Base-by-base conservation (phyloP, 31 red algal genomes). In the Asparagopsis taxiformis region DNA sequence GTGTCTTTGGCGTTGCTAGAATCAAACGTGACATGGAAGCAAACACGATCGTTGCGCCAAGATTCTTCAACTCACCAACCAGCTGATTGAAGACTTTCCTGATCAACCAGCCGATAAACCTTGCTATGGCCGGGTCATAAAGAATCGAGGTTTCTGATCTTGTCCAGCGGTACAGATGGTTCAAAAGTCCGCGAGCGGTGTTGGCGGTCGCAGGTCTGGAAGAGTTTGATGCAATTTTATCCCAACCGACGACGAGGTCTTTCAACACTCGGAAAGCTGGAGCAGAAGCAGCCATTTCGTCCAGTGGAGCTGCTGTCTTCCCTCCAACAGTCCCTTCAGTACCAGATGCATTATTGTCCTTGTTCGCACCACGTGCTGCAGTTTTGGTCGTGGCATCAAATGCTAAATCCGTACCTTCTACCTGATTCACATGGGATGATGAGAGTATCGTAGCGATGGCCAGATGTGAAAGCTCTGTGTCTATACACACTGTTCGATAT, bases 81-180 rank as follows among this genome's bases (percentile, higher is more conserved):
- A 98, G 59, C 57, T 88, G 78, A 46, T 79, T 43, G 63, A 98
- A 98, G 4, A 93, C 72, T 60, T 90, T 93, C 55, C 70, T 73
- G 37, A 89, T 68, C 35, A 98, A 72, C 74, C 84, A 85, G 17
- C 81, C 67, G 22, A 98, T 38, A 50, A 90, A 81, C n/a, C 75
- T 55, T 0, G 75, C 60, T 8, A 98, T 70, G 20, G 78, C 79
- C 10, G 83, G 82, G 49, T 93, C 85, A 36, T 84, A 76, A 31
- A 92, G 62, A 25, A 92, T 57, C n/a, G 89, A 84, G 0, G 63
- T 46, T 30, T 84, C 87, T 17, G 85, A 86, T 11, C 73, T 38
- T 13, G 86, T 76, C 94, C 94, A 98, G 13, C 94, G 89, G 32
- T 81, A 68, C 31, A 98, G 37, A 49, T 98, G 94, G 52, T 77